phyloP scores from a whole-genome alignment of 2,329 filamentous ascomycete genomes.

The Leptoxyphium fumago region DNA sequence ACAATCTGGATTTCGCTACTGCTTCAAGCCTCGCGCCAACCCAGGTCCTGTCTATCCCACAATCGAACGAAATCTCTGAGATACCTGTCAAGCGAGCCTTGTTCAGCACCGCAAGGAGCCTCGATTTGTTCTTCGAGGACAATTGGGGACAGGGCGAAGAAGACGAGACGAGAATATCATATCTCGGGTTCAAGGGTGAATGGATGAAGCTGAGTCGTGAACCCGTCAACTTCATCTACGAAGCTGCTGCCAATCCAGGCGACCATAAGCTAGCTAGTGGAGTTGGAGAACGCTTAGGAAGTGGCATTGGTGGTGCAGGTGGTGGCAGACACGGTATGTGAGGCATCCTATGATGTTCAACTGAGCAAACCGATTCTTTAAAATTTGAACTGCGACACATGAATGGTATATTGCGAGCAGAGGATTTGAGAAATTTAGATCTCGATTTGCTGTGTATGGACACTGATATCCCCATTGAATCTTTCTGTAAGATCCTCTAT shows the following conservation, averaged over 20 bases:
- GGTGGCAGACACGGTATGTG: conserved; percentile 6
- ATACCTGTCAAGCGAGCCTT: conserved; percentile 73
- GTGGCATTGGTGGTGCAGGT: conserved; percentile 18
- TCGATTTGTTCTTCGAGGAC: conserved; percentile 80
- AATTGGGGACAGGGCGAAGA: conserved; percentile 69
- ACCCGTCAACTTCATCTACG: conserved; percentile 77
- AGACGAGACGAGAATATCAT: conserved; percentile 63
- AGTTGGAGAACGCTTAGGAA: conserved; percentile 18
- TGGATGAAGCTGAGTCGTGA: conserved; percentile 78
- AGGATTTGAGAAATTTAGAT: too few relatives aligned
- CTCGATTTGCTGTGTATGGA: too few relatives aligned
- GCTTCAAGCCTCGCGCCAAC: conserved; percentile 53
- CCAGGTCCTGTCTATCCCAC: conserved; percentile 63
- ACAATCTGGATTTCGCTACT: conserved; percentile 70
- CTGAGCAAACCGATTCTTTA: too few relatives aligned
- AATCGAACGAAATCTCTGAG: conserved; percentile 72
- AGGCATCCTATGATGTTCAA: not conserved
- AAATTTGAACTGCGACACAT: too few relatives aligned
- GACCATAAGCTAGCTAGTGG: conserved; percentile 53
- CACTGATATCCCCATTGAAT: too few relatives aligned
- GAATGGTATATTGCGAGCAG: too few relatives aligned
- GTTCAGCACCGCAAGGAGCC: conserved; percentile 70
- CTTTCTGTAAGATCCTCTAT: too few relatives aligned
- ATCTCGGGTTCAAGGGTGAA: conserved; percentile 86
- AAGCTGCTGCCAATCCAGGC: conserved; percentile 78